Conservation (phyloP, 257 asterid species). For the Schizonepeta tenuifolia region DNA sequence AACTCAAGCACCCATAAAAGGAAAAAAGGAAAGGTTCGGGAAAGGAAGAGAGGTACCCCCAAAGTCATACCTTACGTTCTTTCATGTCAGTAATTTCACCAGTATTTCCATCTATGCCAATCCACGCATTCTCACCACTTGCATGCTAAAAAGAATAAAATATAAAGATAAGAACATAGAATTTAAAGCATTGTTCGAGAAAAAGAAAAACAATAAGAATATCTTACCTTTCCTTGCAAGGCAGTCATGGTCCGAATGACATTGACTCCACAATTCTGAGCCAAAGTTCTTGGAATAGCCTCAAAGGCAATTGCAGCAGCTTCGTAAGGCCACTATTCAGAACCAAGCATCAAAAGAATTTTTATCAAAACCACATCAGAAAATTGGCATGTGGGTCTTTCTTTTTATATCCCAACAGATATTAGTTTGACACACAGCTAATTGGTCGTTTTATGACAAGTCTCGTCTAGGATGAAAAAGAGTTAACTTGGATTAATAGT, state of each 20-base stretch:
- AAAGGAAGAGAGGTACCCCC: slow-evolving; percentile 21
- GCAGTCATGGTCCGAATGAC: slow-evolving; percentile 95
- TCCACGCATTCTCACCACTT: slow-evolving; percentile 95
- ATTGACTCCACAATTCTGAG: slow-evolving; percentile 97
- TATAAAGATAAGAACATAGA: slow-evolving; percentile 1
- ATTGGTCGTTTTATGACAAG: background rate
- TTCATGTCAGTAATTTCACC: slow-evolving; percentile 94
- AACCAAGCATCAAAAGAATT: background rate
- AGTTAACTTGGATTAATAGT: background rate
- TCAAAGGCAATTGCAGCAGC: slow-evolving; percentile 98
- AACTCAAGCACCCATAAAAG: background rate
- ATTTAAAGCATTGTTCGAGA: background rate
- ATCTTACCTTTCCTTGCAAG: slow-evolving; percentile 86
- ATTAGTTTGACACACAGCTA: background rate
- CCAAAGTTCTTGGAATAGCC: slow-evolving; percentile 96
- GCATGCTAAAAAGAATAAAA: slow-evolving; percentile 61
- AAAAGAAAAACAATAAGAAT: slow-evolving; percentile 21
- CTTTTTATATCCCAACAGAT: background rate
- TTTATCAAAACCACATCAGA: background rate
- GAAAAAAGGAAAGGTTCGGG: slow-evolving; percentile 4
- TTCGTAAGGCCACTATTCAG: slow-evolving; percentile 95
- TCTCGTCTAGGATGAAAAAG: background rate
- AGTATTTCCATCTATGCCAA: slow-evolving; percentile 91
- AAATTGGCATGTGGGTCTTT: background rate
- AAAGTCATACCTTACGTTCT: slow-evolving; percentile 73